Conservation (phyloP, 2,329 filamentous ascomycete genomes). For the Zymoseptoria pseudotritici region DNA sequence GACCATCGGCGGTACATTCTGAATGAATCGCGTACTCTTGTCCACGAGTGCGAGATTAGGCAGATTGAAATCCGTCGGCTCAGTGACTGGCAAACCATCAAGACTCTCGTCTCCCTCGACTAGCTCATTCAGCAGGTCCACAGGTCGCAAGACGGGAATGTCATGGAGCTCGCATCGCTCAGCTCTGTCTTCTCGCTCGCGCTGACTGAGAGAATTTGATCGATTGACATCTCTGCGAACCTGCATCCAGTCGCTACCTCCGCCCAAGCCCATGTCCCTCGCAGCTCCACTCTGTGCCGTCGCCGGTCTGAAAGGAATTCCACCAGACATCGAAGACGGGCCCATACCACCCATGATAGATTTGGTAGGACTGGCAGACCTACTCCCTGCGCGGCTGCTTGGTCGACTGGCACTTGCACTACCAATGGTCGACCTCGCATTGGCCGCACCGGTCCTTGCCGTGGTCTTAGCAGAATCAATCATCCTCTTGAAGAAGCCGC, state of each 20-base stretch:
- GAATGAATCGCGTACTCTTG: conserved; percentile 86
- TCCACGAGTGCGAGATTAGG: conserved; percentile 74
- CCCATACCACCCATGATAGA: conserved; percentile 38
- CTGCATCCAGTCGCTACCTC: conserved; percentile 84
- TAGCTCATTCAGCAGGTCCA: conserved; percentile 78
- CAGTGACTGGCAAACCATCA: conserved; percentile 73
- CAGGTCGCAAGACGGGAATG: conserved; percentile 75
- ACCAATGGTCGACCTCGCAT: conserved; percentile 76
- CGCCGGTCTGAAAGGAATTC: conserved; percentile 26
- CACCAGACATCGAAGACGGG: conserved; percentile 49
- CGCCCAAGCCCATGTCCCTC: conserved; percentile 62
- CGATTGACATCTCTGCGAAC: conserved; percentile 92
- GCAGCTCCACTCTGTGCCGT: conserved; percentile 36
- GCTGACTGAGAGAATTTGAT: conserved; percentile 84
- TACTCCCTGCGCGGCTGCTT: conserved; percentile 32
- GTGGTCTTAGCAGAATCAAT: conserved; percentile 90
- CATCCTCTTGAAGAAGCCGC: conserved; percentile 92
- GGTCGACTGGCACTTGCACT: conserved; percentile 39
- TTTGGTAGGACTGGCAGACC: conserved; percentile 42
- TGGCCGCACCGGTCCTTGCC: conserved; percentile 63
- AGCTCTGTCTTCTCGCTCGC: conserved; percentile 74
- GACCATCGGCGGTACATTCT: conserved; percentile 68
- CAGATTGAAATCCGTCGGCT: conserved; percentile 71
- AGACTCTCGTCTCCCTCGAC: conserved; percentile 85
- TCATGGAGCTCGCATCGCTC: conserved; percentile 95